Conservation (phyloP, 2,329 filamentous ascomycete genomes). For the Cladophialophora immunda region DNA sequence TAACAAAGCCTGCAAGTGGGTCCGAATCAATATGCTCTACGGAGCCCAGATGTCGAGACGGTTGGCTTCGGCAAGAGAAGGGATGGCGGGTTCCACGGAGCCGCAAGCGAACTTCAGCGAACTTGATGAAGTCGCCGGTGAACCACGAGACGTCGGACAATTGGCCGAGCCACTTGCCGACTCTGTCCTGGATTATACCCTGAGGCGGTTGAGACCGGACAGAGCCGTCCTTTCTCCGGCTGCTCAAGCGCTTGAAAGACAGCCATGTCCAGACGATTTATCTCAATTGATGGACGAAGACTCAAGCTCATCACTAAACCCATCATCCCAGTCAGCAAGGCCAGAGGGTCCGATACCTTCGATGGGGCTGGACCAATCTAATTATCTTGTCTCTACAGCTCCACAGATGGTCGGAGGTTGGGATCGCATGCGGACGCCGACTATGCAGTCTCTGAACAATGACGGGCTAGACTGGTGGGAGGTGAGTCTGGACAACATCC, state of each 20-base stretch:
- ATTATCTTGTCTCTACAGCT: background rate
- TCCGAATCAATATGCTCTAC: slow-evolving; percentile 27
- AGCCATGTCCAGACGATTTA: slow-evolving; percentile 13
- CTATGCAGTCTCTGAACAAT: slow-evolving; percentile 4
- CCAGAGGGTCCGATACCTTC: background rate
- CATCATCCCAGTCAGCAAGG: background rate
- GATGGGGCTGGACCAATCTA: background rate
- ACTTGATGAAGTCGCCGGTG: slow-evolving; percentile 20
- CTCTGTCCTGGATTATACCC: slow-evolving; percentile 22
- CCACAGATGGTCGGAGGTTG: background rate
- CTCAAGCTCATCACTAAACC: slow-evolving; percentile 2
- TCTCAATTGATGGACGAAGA: slow-evolving; percentile 15
- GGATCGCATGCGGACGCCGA: slow-evolving; percentile 16
- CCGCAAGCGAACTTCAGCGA: slow-evolving; percentile 10
- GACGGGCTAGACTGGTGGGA: slow-evolving; percentile 21
- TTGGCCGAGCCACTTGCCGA: slow-evolving; percentile 23
- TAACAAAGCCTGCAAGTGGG: slow-evolving; percentile 9
- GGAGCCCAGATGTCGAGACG: slow-evolving; percentile 19
- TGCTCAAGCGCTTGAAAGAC: slow-evolving; percentile 13
- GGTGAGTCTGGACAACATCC: slow-evolving; percentile 17
- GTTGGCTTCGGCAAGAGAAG: slow-evolving; percentile 1
- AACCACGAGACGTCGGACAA: slow-evolving; percentile 15
- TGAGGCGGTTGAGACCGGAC: slow-evolving; percentile 10
- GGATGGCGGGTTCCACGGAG: background rate
- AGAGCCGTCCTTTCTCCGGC: background rate